Evolutionary conservation across 768 basidiomycete genomes (phyloP).

Genomic region (Dioszegia crocea): DNA sequence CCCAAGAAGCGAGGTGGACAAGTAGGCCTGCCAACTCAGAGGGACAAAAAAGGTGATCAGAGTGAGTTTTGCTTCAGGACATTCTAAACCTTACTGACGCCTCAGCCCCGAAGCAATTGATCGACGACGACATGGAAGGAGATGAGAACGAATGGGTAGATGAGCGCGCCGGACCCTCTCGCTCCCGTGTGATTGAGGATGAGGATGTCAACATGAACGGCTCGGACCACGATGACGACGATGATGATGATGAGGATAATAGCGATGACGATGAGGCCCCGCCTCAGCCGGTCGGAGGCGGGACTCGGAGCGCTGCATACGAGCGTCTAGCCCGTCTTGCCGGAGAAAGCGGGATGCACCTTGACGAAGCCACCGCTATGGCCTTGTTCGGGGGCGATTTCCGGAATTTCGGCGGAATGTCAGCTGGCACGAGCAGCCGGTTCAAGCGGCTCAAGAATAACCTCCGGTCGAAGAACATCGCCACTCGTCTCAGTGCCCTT

Average conservation of each 20-base stretch:
- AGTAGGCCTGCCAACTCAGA: constrained; percentile 11
- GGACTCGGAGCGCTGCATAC: constrained; percentile 10
- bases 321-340: constrained; percentile 31
- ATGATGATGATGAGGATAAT: constrained; percentile 53
- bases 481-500: constrained; percentile 69
- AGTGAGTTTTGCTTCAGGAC: constrained; percentile 20
- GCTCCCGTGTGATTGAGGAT: constrained; percentile 23
- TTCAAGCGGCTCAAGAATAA: constrained; percentile 58
- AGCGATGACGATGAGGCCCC: constrained; percentile 3
- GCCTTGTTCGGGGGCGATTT: constrained; percentile 63
- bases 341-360: constrained; percentile 23
- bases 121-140: constrained; percentile 38
- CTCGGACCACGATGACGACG: constrained; percentile 35
- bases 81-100: background rate
- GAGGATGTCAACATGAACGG: constrained; percentile 37
- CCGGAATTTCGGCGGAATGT: constrained; percentile 67
- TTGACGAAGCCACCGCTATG: constrained; percentile 47
- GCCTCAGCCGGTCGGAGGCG: constrained; percentile 16
- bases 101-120: constrained; percentile 29
- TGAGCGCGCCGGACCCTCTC: constrained; percentile 21
- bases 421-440: constrained; percentile 69
- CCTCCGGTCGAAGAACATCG: constrained; percentile 65
- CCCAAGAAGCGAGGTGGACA: constrained; percentile 7
- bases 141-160: constrained; percentile 37
- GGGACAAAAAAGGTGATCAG: constrained; percentile 39